Evolutionary conservation across 768 basidiomycete species (phyloP).

Genomic region (Pholiota microspora): DNA sequence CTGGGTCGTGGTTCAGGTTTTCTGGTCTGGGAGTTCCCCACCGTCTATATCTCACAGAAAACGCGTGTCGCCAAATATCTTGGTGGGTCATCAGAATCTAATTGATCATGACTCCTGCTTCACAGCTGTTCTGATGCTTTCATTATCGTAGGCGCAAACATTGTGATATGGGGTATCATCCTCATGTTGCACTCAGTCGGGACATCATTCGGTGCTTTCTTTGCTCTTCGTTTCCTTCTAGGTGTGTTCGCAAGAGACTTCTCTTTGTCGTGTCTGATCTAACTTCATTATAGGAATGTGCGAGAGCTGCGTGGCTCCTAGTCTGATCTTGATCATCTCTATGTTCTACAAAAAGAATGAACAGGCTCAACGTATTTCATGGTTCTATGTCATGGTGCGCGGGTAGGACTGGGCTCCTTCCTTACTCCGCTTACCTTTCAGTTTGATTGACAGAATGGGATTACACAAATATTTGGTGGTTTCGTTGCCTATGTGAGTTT

Average conservation of each 20-base stretch:
- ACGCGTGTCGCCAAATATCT: constrained; percentile 59
- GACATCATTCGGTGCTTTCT: constrained; percentile 58
- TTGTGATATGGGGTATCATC: constrained; percentile 56
- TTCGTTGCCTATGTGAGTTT: constrained; percentile 56
- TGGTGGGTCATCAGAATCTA: constrained; percentile 30
- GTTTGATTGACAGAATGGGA: constrained; percentile 42
- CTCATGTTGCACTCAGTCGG: constrained; percentile 61
- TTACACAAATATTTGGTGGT: constrained; percentile 60
- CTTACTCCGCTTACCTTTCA: neutral
- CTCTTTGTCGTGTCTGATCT: neutral
- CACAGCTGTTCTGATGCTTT: neutral
- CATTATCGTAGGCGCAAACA: constrained; percentile 44
- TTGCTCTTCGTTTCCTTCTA: constrained; percentile 58
- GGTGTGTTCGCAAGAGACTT: constrained; percentile 31
- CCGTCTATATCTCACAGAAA: constrained; percentile 64
- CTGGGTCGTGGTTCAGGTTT: constrained; percentile 36
- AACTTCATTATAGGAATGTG: constrained; percentile 50
- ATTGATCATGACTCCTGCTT: neutral
- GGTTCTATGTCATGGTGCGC: constrained; percentile 65
- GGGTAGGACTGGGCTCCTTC: neutral
- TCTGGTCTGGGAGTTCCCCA: constrained; percentile 63
- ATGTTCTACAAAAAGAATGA: constrained; percentile 73
- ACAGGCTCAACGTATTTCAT: constrained; percentile 60
- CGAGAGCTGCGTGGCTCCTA: constrained; percentile 64
- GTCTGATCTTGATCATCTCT: constrained; percentile 58